phyloP scores from a whole-genome alignment of 2,329 filamentous ascomycete species.

The Ophiostoma himal-ulmi region DNA sequence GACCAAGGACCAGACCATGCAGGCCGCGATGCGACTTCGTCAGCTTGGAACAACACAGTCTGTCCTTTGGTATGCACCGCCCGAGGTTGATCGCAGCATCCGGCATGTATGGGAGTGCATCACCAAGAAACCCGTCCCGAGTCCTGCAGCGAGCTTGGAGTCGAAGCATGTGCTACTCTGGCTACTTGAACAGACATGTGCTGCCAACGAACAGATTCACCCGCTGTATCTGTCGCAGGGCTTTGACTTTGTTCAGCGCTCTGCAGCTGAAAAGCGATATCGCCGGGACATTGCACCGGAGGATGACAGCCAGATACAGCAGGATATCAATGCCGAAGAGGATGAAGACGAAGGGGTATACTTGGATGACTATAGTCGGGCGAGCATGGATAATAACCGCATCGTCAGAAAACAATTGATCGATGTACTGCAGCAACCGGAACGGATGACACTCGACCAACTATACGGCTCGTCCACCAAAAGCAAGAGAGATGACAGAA shows the following conservation, averaged over 20 bases:
- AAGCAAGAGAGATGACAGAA: background rate
- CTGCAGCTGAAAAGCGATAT: conserved; percentile 17
- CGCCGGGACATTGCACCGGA: background rate
- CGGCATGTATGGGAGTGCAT: conserved; percentile 39
- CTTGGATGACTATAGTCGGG: background rate
- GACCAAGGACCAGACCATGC: conserved; percentile 56
- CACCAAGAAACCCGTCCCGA: no score
- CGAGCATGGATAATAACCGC: background rate
- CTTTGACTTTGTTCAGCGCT: conserved; percentile 52
- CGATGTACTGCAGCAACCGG: conserved; percentile 42
- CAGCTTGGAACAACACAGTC: conserved; percentile 52
- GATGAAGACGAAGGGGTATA: background rate
- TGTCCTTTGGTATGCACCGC: conserved; percentile 50
- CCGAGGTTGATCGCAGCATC: conserved; percentile 58
- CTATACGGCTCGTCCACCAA: conserved; percentile 43
- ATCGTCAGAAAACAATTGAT: conserved; percentile 35
- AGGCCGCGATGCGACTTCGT: conserved; percentile 62
- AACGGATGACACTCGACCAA: conserved; percentile 52
- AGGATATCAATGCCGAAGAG: conserved; percentile 23
- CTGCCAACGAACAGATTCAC: conserved; percentile 52
- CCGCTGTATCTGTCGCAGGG: conserved; percentile 56
- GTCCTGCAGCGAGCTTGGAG: conserved; percentile 30
- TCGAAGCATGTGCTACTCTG: conserved; percentile 45
- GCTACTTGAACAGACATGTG: conserved; percentile 60
- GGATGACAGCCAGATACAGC: conserved; percentile 43